A percentile compares a stretch with the other conserved stretches of the same genome.
phyloP scores from a whole-genome alignment of 805 yeast species.

The Schwanniomyces polymorphus region DNA sequence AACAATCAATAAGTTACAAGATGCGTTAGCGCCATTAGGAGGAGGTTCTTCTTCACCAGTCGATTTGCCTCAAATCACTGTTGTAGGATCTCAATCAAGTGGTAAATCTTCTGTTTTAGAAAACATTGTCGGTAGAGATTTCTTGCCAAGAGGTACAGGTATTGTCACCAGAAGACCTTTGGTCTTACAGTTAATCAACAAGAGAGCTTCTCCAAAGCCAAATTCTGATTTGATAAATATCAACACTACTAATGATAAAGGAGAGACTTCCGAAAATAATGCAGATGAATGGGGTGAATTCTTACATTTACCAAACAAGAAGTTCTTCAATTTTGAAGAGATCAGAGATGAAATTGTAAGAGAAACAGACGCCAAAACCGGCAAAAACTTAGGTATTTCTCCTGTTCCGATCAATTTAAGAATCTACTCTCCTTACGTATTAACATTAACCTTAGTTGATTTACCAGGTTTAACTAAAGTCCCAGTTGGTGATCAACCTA shows the following conservation, averaged over 20 bases:
- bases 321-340: slow-evolving; percentile 83
- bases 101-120: slow-evolving; percentile 90
- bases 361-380: slow-evolving; percentile 85
- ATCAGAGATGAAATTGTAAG: slow-evolving; percentile 88
- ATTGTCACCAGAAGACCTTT: slow-evolving; percentile 89
- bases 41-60: slow-evolving; percentile 88
- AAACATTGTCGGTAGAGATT: slow-evolving; percentile 89
- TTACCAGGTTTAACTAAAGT: slow-evolving; percentile 97
- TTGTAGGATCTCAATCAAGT: slow-evolving; percentile 87
- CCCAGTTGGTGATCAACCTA: slow-evolving; percentile 98
- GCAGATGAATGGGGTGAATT: slow-evolving; percentile 97
- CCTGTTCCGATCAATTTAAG: slow-evolving; percentile 91
- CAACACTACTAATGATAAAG: slow-evolving; percentile 41
- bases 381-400: slow-evolving; percentile 83
- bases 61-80: slow-evolving; percentile 93
- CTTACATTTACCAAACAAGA: slow-evolving; percentile 85
- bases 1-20: slow-evolving; percentile 87
- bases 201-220: slow-evolving; percentile 39
- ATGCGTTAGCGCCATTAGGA: slow-evolving; percentile 95
- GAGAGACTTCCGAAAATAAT: slow-evolving; percentile 65
- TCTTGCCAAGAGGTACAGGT: slow-evolving; percentile 90
- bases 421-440: slow-evolving; percentile 89
- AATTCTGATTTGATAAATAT: slow-evolving; percentile 42
- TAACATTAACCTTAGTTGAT: slow-evolving; percentile 92
- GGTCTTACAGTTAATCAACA: slow-evolving; percentile 76